Percentiles rank a stretch among this genome's conserved stretches.
Conservation (phyloP, 2,329 filamentous ascomycete genomes). For the Aspergillus pseudoglaucus region DNA sequence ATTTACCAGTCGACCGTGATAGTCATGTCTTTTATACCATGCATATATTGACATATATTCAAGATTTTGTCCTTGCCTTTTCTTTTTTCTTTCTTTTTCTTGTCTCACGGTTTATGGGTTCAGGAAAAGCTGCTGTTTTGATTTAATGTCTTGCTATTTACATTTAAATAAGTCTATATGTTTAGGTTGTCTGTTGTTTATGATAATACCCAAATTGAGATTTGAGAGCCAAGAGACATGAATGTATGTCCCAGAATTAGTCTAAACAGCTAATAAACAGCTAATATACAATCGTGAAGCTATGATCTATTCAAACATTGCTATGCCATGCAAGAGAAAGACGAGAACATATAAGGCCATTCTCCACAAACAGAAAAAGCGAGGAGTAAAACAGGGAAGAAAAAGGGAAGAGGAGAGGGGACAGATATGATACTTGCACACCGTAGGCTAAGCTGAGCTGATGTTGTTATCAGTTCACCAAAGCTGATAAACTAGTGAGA, state of each 20-base stretch:
- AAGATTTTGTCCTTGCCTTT: slow-evolving; percentile 2
- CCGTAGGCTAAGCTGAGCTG: not conserved
- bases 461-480: not conserved
- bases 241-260: slow-evolving; percentile 14
- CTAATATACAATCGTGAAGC: slow-evolving; percentile 26
- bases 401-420: not conserved
- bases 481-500: not conserved
- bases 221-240: slow-evolving; percentile 19
- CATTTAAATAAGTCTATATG: not conserved
- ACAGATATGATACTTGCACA: not conserved
- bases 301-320: slow-evolving; percentile 9
- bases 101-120: not conserved
- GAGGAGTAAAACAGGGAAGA: not conserved
- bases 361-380: too few relatives aligned
- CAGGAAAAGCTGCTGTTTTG: not conserved
- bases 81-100: not conserved
- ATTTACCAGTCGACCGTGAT: not conserved
- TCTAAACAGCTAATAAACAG: slow-evolving; percentile 16
- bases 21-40: slow-evolving; percentile 1
- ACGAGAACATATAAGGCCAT: not conserved
- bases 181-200: slow-evolving; percentile 5
- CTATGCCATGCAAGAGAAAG: slow-evolving; percentile 14
- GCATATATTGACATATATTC: slow-evolving; percentile 3
- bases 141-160: not conserved
- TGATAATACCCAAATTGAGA: slow-evolving; percentile 5